These are phyloP conservation scores for Candida ovalis DNA, from an alignment of 805 yeast genomes.

Conservation along the genomic window DNA sequence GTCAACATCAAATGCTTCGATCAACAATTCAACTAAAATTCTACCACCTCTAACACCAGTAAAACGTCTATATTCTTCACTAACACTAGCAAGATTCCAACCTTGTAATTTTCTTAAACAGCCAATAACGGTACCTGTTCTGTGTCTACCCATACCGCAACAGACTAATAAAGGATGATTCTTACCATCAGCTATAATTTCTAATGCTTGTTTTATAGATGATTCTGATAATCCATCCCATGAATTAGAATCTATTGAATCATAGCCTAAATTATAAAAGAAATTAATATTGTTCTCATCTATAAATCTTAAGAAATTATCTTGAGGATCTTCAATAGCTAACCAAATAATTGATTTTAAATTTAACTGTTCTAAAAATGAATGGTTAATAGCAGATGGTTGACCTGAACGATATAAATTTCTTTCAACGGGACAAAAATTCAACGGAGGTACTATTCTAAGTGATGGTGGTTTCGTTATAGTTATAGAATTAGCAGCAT, in stretches of 20 bases:
- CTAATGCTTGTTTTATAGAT: constrained; percentile 74
- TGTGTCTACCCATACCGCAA: constrained; percentile 97
- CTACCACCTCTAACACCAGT: constrained; percentile 93
- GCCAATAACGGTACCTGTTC: constrained; percentile 96
- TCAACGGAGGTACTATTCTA: constrained; percentile 86
- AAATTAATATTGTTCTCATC: constrained; percentile 66
- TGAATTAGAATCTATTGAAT: constrained; percentile 55
- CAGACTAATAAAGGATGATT: constrained; percentile 86
- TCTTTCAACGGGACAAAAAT: constrained; percentile 92
- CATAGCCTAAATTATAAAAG: constrained; percentile 76
- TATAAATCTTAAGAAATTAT: constrained; percentile 78
- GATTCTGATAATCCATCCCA: constrained; percentile 94
- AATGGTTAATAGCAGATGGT: constrained; percentile 90
- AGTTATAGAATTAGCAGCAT: constrained; percentile 18
- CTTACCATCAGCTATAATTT: constrained; percentile 65
- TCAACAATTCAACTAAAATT: constrained; percentile 82
- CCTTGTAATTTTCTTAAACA: constrained; percentile 89
- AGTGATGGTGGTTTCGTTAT: constrained; percentile 54
- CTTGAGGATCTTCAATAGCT: constrained; percentile 94
- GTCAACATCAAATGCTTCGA: constrained; percentile 63
- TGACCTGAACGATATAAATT: constrained; percentile 88
- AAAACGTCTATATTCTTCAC: constrained; percentile 91
- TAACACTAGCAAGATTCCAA: constrained; percentile 93
- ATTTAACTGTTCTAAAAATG: constrained; percentile 71
- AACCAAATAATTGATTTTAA: constrained; percentile 87